A percentile compares a stretch with the other conserved stretches of the same genome.
These are phyloP conservation scores for Backusella circina DNA, from an alignment of 192 early-diverging fungal genomes.

Conservation along the genomic window DNA sequence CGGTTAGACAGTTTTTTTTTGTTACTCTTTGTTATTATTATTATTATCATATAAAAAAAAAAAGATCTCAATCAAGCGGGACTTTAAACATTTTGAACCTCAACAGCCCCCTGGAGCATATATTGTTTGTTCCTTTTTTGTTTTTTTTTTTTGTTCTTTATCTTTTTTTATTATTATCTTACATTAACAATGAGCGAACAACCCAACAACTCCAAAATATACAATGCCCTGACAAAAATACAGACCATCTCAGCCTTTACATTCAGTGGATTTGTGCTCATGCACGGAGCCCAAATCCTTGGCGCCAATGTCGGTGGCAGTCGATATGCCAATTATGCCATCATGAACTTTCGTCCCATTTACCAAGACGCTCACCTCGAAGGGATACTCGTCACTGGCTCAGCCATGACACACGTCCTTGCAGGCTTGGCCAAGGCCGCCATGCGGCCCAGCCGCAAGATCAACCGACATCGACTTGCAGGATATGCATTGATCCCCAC, in stretches of 20 bases:
- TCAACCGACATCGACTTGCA: neutral
- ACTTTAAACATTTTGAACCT: neutral
- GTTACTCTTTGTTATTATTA: neutral
- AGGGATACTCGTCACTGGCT: conserved; percentile 22
- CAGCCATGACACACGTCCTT: conserved; percentile 7
- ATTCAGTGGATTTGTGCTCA: conserved; percentile 25
- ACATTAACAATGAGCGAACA: neutral
- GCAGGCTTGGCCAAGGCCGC: conserved; percentile 16
- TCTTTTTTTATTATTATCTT: neutral
- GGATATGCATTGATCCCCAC: conserved; percentile 26
- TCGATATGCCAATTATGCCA: conserved; percentile 9
- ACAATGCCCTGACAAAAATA: conserved; percentile 7
- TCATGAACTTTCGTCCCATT: conserved; percentile 26
- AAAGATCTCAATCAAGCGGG: no score
- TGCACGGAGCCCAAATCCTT: conserved; percentile 22
- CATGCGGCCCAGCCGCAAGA: conserved; percentile 10
- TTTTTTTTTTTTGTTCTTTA: neutral
- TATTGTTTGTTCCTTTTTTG: neutral
- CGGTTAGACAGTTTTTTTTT: conserved; percentile 57
- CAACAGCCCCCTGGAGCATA: neutral
- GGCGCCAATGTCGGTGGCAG: conserved; percentile 16
- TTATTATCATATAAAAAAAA: neutral
- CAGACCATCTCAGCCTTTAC: conserved; percentile 21
- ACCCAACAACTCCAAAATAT: neutral
- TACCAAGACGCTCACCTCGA: conserved; percentile 36